Evolutionary conservation across 2,329 filamentous ascomycete genomes (phyloP), one percentile per base, ranked within the genome.

Genomic region (Sodiomyces alkalinus): DNA sequence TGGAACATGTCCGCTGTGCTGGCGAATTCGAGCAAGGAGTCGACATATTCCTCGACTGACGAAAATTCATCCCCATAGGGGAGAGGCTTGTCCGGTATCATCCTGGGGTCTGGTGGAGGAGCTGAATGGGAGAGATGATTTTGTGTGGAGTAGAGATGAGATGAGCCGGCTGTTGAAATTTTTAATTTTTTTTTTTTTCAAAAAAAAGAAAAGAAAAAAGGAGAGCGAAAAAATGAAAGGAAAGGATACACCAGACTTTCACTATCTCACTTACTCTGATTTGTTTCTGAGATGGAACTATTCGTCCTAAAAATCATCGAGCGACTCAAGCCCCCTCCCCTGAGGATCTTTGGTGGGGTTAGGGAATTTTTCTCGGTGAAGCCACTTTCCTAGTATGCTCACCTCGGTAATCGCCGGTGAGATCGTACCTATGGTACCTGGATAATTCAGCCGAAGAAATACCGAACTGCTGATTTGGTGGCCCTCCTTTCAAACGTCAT

Each of bases 1-100:
- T 82, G 79, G 41, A 94, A 85, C 2, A 83, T 62, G 30, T 76
- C 68, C 25, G 79, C 80, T 3, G 72, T 74, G 5, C 74, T 74
- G 2, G 75, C 69, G 43, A 96, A 93, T 13, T 71, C 49, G 16
- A 96, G 62, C 9, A 96, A 68, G 12, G 74, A 74, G 16, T 80
- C 63, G 27, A 93, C 68, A 50, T 93, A 98, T 29, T 74, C 67
- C 26, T 93, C 80, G 5, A 73, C 56, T 24, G 69, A 71, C 20
- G 59, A 48, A 60, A 87, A 94, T 42, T 71, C 68, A 28, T 73
- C 62, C 19, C 69, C 62, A 44, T 80, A 69, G 1, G 86, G 86
- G 15, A 93, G 64, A 9, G 60, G 58, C 29, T 60, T 62, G 18
- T 53, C 42, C 9, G 66, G 65, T 41, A 53, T 53, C 61, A 68